Base-by-base conservation (phyloP, 2,329 filamentous ascomycete species). In the Exophiala spinifera region DNA sequence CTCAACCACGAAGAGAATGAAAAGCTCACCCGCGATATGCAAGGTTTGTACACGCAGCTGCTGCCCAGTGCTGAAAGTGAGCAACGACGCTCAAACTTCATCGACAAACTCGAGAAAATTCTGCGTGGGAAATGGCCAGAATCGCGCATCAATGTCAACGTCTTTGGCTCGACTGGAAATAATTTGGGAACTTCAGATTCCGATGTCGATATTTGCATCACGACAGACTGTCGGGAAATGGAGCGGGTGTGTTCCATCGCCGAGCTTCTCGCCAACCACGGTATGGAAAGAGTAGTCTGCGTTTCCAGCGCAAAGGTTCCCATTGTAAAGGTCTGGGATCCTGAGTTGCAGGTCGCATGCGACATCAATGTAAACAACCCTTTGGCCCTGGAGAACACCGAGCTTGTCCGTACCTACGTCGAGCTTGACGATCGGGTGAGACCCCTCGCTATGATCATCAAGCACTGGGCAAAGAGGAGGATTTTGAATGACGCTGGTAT, bases 291-390 rank as follows among this genome's bases (percentile, higher is more conserved):
- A 66, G 91, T 99, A 1, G 88, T 96, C 20, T 99, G 94, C 69
- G 90, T 97, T 49, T 90, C 90, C 23, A 89, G 88, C 39, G 94
- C 94, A 56, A 97, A 96, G 72, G 94, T 99, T 13, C 92, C 94
- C 3, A 99, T 99, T 66, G 94, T 99, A 64, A 97, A 97, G 76
- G 89, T 96, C 52, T 99, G 94, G 91, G 94, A 99, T 69, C 94
- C 94, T 2, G 90, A 96, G 70, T 78, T 96, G 53, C 79, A 86
- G 61, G 78, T 99, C 47, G 88, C 91, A 14, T 96, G 91, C 70
- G 94, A 99, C 69, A 94, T 99, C 87, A 99, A 99, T 65, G 91
- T 99, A 74, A 99, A 99, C 76, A 99, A 97, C 66, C 94, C 91
- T 0, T 74, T 95, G 49, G 94, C 94, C 3, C 77, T 99, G 57